Evolutionary conservation across 2,329 filamentous ascomycete genomes (phyloP), one percentile per base, ranked within the genome.

Genomic region (Diaporthe humulicola): DNA sequence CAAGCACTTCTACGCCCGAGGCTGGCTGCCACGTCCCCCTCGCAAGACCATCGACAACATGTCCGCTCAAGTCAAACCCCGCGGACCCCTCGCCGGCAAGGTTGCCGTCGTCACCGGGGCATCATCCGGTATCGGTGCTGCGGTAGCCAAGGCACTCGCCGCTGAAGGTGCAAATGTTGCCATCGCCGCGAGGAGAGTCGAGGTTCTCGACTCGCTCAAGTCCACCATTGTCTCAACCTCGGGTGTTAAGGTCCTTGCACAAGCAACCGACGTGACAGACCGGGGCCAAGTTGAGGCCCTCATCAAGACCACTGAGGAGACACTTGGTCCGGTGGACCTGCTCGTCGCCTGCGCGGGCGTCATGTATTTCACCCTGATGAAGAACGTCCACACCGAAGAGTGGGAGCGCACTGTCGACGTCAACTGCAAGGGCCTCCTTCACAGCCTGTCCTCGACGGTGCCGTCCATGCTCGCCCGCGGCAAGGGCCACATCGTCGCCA

Each of bases 361-460:
- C 81, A 96, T 96, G 94, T 96, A 96, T 85, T 96, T 92, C 84
- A 96, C 94, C 72, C 92, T 96, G 91, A 96, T 96, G 94, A 90
- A 92, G 73, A 96, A 95, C 81, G 89, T 86, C 22, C 89, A 93
- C 77, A 90, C 87, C 0, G 93, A 94, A 7, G 92, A 96, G 79
- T 96, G 94, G 94, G 92, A 95, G 77, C 92, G 90, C 74, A 96
- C 94, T 0, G 93, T 96, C 56, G 94, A 96, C 79, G 93, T 96
- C 78, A 96, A 96, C 86, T 96, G 94, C 90, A 96, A 96, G 84
- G 94, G 94, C 50, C 88, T 96, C 1, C 86, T 96, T 71, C 89
- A 96, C 86, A 92, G 91, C 77, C 87, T 96, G 4, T 90, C 93
- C 0, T 88, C 92, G 1, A 91, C 90, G 0, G 90, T 96, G 0